phyloP scores from a whole-genome alignment of 179 eudicot species.

The Vitellaria paradoxa region DNA sequence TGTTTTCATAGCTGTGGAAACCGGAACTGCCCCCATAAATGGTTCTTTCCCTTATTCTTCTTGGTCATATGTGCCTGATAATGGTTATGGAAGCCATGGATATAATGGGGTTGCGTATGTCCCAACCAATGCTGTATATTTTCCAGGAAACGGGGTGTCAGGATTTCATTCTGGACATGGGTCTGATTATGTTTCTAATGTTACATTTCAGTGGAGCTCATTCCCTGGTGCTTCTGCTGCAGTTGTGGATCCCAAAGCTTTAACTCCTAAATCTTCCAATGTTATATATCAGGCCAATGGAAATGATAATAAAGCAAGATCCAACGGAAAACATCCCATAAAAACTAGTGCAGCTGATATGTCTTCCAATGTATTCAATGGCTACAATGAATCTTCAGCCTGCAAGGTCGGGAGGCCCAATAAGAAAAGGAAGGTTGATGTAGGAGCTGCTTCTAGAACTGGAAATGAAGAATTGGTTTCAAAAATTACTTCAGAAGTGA shows the following conservation, averaged over 20 bases:
- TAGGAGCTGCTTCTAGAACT: slow-evolving; percentile 22
- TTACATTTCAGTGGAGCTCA: slow-evolving; percentile 72
- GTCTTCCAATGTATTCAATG: slow-evolving; percentile 36
- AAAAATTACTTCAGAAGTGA: slow-evolving; percentile 35
- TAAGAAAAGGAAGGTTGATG: slow-evolving; percentile 62
- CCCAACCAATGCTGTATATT: slow-evolving; percentile 44
- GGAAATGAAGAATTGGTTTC: slow-evolving; percentile 31
- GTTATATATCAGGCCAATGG: slow-evolving; percentile 56
- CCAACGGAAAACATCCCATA: slow-evolving; percentile 20
- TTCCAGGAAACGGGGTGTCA: slow-evolving; percentile 50
- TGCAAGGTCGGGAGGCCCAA: slow-evolving; percentile 49
- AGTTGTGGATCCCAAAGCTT: slow-evolving; percentile 38
- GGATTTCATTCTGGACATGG: slow-evolving; percentile 67
- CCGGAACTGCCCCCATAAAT: slow-evolving; percentile 63
- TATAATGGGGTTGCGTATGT: slow-evolving; percentile 42
- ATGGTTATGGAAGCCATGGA: slow-evolving; percentile 65
- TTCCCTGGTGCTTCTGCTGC: slow-evolving; percentile 58
- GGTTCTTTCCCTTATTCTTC: slow-evolving; percentile 67
- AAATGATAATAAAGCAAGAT: slow-evolving; percentile 39
- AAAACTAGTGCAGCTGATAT: slow-evolving; percentile 20
- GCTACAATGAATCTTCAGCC: slow-evolving; percentile 30
- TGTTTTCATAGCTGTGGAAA: slow-evolving; percentile 74
- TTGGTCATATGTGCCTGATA: slow-evolving; percentile 60
- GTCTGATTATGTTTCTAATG: slow-evolving; percentile 59
- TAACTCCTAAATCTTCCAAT: slow-evolving; percentile 49